Base-by-base conservation (phyloP, 1,284 basidiomycete species). In the Malassezia globosa region DNA sequence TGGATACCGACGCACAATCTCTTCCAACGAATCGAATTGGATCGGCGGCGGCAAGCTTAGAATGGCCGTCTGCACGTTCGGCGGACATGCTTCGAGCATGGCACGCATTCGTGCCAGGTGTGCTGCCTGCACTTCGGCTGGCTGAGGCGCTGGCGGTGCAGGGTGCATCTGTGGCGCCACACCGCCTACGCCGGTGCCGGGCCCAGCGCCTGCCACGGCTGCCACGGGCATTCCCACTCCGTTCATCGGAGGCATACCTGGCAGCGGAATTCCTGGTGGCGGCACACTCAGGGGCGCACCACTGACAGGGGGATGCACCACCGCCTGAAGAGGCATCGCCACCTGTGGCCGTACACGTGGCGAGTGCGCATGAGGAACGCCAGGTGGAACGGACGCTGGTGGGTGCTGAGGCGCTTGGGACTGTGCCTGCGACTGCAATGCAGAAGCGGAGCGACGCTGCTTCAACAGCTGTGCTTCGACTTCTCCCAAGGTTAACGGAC, bases 401-500 rank as follows among this genome's bases (percentile, higher is more conserved):
- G 41, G 41, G 3, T 14, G 5, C 8, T 27, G n/a, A 11, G 27
- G 7, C 18, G 41, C 21, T 19, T 27, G 13, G 26, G 26, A 26
- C 3, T 22, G 33, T 14, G 21, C 23, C 2, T 27, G 35, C 16
- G 22, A 29, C 13, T 25, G 21, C 16, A 43, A 40, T 0, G 34
- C 44, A 10, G 48, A 41, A 29, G 42, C 49, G 16, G 37, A 31
- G 1, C 29, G 45, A 36, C 58, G 54, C 24, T 48, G 48, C 26
- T 54, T 55, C 22, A 54, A 59, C 33, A 66, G 86, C 72, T 96
- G 87, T 3, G 85, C 83, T 72, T 97, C 92, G 55, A 96, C 86
- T 71, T 96, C 88, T 58, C 89, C 85, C 22, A 96, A 73, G 0
- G 87, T 92, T 48, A 83, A 81, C 25, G 80, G 78, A 29, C 80